Base-by-base conservation (phyloP, 345 rosid species). In the Boechera retrofracta region DNA sequence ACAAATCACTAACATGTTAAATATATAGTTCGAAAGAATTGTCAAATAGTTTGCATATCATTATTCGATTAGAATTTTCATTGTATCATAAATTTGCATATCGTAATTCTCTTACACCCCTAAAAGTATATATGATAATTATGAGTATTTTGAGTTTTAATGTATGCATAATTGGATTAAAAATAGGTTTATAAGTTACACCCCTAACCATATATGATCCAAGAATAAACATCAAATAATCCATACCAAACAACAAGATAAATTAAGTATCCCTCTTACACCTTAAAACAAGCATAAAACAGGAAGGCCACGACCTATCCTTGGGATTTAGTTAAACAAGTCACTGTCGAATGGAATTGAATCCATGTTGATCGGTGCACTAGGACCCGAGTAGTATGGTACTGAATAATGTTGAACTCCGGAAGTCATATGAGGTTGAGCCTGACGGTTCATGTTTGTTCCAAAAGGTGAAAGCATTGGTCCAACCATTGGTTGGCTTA, bases 401-500 rank as follows among this genome's bases (percentile, higher is more conserved):
- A 66, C 71, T 0, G 86, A 79, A 5, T 44, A 10, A 60, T 87
- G 85, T 77, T 94, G 72, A 56, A 86, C 86, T 6, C 89, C 88
- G 32, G 83, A 87, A 26, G 87, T 84, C 85, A 87, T 80, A 73
- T 79, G 87, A 42, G 86, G 72, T 10, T 88, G 84, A 29, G 83
- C 72, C 16, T 88, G 77, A 44, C 83, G 87, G 75, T 86, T 91
- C 76, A 89, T 87, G 0, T 90, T 86, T n/a, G 87, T 91, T 58
- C 94, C 96, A 33, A 87, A 92, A 28, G 94, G 91, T 42, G 91
- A 81, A 7, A 82, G 83, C 32, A 86, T 84, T 47, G 86, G 94
- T 28, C 89, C 86, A 74, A 87, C 94, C 57, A 91, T 70, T 1
- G 95, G 88, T 69, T 87, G 97, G 64, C 90, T 89, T 2, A 87